Evolutionary conservation across 2,329 filamentous ascomycete species (phyloP).

Genomic region (Trichoderma aggressivum): DNA sequence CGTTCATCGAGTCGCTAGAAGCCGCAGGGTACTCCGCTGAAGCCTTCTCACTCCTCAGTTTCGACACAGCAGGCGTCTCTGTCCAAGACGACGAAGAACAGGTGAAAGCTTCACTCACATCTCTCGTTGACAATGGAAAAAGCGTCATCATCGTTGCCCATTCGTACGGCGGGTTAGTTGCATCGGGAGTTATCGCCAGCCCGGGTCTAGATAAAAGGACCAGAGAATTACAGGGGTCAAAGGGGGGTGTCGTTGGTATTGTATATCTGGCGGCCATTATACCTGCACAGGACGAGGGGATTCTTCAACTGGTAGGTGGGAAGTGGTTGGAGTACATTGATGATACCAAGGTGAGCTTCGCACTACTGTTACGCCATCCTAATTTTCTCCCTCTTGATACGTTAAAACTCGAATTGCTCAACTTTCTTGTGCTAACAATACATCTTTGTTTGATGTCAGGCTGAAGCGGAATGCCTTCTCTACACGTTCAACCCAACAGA

Average conservation of each 20-base stretch:
- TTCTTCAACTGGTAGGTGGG: not conserved
- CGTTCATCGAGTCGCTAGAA: not conserved
- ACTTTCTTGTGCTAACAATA: not conserved
- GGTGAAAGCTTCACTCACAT: not conserved
- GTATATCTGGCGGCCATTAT: not conserved
- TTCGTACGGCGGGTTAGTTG: not conserved
- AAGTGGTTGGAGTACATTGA: not conserved
- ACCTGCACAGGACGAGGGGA: not conserved
- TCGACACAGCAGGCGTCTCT: not conserved
- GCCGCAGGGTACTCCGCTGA: not conserved
- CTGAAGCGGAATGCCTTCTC: not conserved
- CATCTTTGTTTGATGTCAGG: not conserved
- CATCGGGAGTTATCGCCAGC: not conserved
- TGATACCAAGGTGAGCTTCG: not conserved
- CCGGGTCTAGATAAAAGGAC: not conserved
- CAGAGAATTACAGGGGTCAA: not conserved
- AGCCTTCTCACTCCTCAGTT: not conserved
- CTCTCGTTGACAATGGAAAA: not conserved
- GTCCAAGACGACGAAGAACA: not conserved
- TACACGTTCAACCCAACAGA: not conserved
- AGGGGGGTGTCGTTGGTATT: not conserved
- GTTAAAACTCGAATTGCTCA: not conserved
- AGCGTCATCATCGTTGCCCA: not conserved
- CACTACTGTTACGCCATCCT: not conserved
- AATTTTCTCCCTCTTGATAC: not conserved